Evolutionary conservation across 2,329 filamentous ascomycete species (phyloP), one percentile per base, ranked within the genome.

Genomic region (Talaromyces verruculosus): DNA sequence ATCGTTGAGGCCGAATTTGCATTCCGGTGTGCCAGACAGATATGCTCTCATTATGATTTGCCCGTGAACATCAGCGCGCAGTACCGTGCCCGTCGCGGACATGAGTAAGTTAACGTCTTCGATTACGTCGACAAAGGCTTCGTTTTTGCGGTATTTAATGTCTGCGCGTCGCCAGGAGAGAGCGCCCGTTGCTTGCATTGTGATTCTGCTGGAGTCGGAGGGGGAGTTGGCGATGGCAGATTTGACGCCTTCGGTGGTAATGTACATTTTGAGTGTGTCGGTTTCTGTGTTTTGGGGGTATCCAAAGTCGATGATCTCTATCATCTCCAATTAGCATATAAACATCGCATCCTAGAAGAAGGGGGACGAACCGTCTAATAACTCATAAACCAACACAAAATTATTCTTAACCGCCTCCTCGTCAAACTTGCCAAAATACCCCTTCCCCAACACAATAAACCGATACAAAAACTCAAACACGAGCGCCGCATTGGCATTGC

Each of bases 361-460:
- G 22, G 82, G 69, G n/a, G n/a, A n/a, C n/a, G n/a, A 76, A 95
- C 92, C 92, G 79, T 99, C 95, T 65, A 99, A 83, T 65, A 99
- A 86, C 84, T 99, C 95, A 80, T 99, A 99, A 45, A 99, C 93
- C 71, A 99, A 84, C 70, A 99, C 95, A 82, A 99, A 99, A 83
- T 99, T 99, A 82, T 97, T 98, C 89, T 99, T 99, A 73, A 99
- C 94, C 65, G 95, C 93, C 82, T 99, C 95, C 84, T 99, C 95
- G 76, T 99, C 95, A 76, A 99, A 97, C 81, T 98, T 98, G 77
- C 91, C 94, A 84, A 99, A 99, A 81, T 99, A 99, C 66, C 93
- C 92, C 81, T 91, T 93, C 49, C 95, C 95, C 70, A 99, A 84
- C 75, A 90, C 87, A 70, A 97, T 91, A 74, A 99, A 83, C 72